phyloP scores from a whole-genome alignment of 78 protist genomes.

The Dictyostelium capitatum region DNA sequence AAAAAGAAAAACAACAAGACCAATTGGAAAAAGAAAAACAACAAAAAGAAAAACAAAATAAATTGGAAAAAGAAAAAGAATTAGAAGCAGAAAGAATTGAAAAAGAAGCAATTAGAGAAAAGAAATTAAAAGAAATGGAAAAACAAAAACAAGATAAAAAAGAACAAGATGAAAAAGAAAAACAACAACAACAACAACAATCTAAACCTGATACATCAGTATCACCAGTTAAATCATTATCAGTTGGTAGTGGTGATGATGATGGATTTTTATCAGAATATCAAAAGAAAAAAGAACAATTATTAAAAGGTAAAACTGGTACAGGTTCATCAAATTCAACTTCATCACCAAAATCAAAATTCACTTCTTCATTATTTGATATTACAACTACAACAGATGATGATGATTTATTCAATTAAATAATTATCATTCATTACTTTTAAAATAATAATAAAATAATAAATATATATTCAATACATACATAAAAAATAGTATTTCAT shows the following conservation, averaged over 20 bases:
- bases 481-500: too few species aligned
- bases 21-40: background rate
- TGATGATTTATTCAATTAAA: constrained; percentile 17
- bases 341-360: constrained; percentile 4
- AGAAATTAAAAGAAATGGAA: constrained; percentile 17
- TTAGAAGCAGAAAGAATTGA: background rate
- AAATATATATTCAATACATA: too few species aligned
- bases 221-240: background rate
- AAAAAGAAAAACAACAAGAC: background rate
- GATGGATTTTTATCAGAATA: constrained; percentile 48
- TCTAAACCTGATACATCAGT: constrained; percentile 2
- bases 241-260: background rate
- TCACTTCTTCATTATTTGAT: constrained; percentile 24
- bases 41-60: constrained; percentile 15
- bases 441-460: too few species aligned
- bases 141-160: constrained; percentile 11
- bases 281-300: constrained; percentile 62
- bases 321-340: background rate
- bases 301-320: constrained; percentile 19
- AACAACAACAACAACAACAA: background rate
- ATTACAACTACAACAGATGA: background rate
- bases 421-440: too few species aligned
- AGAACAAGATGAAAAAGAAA: constrained; percentile 12
- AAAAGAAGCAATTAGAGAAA: constrained; percentile 5
- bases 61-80: constrained; percentile 23